These are phyloP conservation scores for Verticillium nubilum DNA, from an alignment of 2,329 filamentous ascomycete species.

Conservation along the genomic window DNA sequence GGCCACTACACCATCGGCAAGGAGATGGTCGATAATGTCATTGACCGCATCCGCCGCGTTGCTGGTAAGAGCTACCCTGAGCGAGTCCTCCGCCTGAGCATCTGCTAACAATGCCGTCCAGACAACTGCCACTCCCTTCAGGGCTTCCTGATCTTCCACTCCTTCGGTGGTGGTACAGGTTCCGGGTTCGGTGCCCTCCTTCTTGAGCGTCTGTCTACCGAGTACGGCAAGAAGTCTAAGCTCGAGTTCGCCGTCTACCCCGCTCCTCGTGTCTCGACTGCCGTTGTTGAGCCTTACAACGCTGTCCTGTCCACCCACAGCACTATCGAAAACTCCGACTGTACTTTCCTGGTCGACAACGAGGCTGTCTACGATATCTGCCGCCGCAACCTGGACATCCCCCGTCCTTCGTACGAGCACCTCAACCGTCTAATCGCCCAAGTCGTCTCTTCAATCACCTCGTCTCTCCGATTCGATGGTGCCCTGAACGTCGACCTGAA, in stretches of 20 bases:
- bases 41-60: slow-evolving; percentile 65
- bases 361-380: slow-evolving; percentile 73
- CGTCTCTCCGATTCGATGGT: slow-evolving; percentile 66
- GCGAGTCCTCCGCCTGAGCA: background rate
- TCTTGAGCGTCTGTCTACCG: slow-evolving; percentile 66
- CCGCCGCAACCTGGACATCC: slow-evolving; percentile 65
- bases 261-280: slow-evolving; percentile 62
- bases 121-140: slow-evolving; percentile 70
- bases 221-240: slow-evolving; percentile 74
- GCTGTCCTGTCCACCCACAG: slow-evolving; percentile 69
- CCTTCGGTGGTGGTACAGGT: slow-evolving; percentile 67
- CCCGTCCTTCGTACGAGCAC: slow-evolving; percentile 64
- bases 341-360: slow-evolving; percentile 72
- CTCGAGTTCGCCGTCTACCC: slow-evolving; percentile 71
- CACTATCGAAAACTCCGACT: slow-evolving; percentile 74
- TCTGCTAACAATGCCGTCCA: slow-evolving; percentile 23
- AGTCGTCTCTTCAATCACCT: slow-evolving; percentile 70
- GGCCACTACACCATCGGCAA: slow-evolving; percentile 74
- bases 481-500: slow-evolving; percentile 70
- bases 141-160: slow-evolving; percentile 71
- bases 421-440: slow-evolving; percentile 69
- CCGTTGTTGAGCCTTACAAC: slow-evolving; percentile 71
- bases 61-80: slow-evolving; percentile 43
- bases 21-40: slow-evolving; percentile 67
- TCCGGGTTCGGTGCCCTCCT: slow-evolving; percentile 69